Evolutionary conservation across 2,329 filamentous ascomycete species (phyloP).

Genomic region (Talaromyces rugulosus): DNA sequence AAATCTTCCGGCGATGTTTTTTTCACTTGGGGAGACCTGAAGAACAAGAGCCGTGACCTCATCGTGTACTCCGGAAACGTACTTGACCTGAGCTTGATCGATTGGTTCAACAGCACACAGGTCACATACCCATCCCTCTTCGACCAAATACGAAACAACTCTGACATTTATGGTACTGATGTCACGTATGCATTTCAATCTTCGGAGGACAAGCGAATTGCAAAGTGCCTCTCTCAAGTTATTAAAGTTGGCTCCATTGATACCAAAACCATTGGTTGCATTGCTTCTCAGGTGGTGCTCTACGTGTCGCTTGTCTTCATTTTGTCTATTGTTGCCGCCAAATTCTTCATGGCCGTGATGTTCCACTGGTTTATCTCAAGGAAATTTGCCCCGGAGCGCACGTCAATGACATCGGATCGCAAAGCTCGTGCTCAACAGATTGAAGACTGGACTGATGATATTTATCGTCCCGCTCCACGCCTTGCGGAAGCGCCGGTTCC

Average conservation of each 20-base stretch:
- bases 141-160: slow-evolving; percentile 69
- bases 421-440: slow-evolving; percentile 89
- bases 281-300: slow-evolving; percentile 93
- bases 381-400: slow-evolving; percentile 78
- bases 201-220: slow-evolving; percentile 71
- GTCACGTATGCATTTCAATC: slow-evolving; percentile 84
- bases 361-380: slow-evolving; percentile 97
- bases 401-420: slow-evolving; percentile 73
- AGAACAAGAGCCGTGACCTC: slow-evolving; percentile 81
- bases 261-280: slow-evolving; percentile 93
- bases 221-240: slow-evolving; percentile 84
- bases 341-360: slow-evolving; percentile 81
- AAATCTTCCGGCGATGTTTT: slow-evolving; percentile 77
- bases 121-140: slow-evolving; percentile 74
- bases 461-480: slow-evolving; percentile 84
- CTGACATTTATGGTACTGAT: slow-evolving; percentile 73
- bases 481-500: slow-evolving; percentile 69
- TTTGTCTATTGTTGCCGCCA: slow-evolving; percentile 76
- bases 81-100: slow-evolving; percentile 79
- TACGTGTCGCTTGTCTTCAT: slow-evolving; percentile 93
- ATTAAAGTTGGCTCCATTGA: slow-evolving; percentile 95
- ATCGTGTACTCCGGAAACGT: slow-evolving; percentile 94
- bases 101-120: slow-evolving; percentile 83
- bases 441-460: slow-evolving; percentile 96
- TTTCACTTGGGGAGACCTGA: slow-evolving; percentile 92